Base-by-base conservation (phyloP, 805 yeast genomes). In the Ogataea paradorogensis region DNA sequence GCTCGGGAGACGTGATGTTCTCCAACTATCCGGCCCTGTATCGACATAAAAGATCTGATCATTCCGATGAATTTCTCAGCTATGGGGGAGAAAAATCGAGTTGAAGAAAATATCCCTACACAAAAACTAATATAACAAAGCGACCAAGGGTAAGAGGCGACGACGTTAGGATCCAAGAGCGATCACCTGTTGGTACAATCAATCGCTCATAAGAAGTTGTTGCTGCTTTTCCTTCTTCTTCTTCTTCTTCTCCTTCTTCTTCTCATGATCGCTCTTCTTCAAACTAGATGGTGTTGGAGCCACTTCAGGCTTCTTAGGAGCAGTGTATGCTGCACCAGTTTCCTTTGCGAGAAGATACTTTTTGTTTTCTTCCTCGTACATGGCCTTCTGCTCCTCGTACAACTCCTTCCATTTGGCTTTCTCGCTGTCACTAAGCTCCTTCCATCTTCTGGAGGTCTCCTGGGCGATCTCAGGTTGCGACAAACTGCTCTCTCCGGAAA, bases 381-480 rank as follows among this genome's bases (percentile, higher is more conserved):
- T 51, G 20, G 47, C 65, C 57, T 70, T 70, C 40, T 73, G 74
- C 38, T 63, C 64, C 38, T 73, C 74, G 51, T 76, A 76, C 36
- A 70, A 65, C 47, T 74, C 76, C 59, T 84, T 82, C 82, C 93
- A 85, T 52, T 74, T 73, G 34, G 71, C 76, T 62, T 84, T 85
- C 57, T 82, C 91, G 14, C 66, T 73, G n/a, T 77, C 84, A 35
- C 81, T 59, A 58, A 90, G 66, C 27, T 69, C 75, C 51, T 78
- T 77, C 97, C 97, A 91, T 55, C 80, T 75, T 55, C 76, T 79
- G 33, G 93, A 80, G 50, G 89, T 82, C 53, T 80, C 81, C 54
- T 78, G 82, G 27, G 93, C 84, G 63, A 89, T 74, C 54, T 87
- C 96, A 15, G 80, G 76, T 28, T 88, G 84, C 9, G 82, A 71